Evolutionary conservation across 768 basidiomycete genomes (phyloP), one percentile per base, ranked within the genome.

Genomic region (Boletus eberwhitei): DNA sequence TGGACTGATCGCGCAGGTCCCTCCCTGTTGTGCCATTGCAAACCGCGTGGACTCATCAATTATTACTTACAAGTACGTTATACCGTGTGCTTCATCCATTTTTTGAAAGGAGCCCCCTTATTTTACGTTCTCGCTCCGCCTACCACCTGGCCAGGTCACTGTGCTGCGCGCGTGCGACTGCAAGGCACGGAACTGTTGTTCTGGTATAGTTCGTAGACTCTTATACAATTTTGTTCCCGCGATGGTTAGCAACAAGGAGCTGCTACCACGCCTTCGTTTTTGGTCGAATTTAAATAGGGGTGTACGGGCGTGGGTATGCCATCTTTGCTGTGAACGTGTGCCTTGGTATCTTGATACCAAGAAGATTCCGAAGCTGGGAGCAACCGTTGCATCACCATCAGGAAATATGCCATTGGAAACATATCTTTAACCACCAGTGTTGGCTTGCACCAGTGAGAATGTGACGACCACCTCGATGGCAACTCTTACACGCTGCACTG

Each of bases 11-110:
- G 9, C 56, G 42, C 46, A 36, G 48, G 19, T n/a, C 19, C 5
- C 4, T n/a, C 19, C 5, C 4, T 37, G 39, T 48, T 35, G 37
- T 37, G 26, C 4, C 54, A 48, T 34, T 21, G 22, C 19, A 45
- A 54, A 55, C 49, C 40, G 21, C 36, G 31, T 38, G 52, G 54
- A 59, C 52, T 50, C 17, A 12, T 29, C 21, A 8, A 24, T 58
- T 36, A 34, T 37, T 1, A 11, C 40, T 21, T 24, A 21, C 46
- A 29, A 49, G 41, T 51, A 64, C 44, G 29, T 48, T 56, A 57
- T 57, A 57, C 39, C 48, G 47, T 13, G 9, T 1, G 13, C 36
- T 49, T 37, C 29, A 6, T 39, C 7, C n/a, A 40, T 32, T 22
- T 36, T 40, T 35, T 17, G 17, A n/a, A n/a, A 24, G 9, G 13